phyloP scores from a whole-genome alignment of 2,329 filamentous ascomycete genomes.

The Botrytis byssoidea region DNA sequence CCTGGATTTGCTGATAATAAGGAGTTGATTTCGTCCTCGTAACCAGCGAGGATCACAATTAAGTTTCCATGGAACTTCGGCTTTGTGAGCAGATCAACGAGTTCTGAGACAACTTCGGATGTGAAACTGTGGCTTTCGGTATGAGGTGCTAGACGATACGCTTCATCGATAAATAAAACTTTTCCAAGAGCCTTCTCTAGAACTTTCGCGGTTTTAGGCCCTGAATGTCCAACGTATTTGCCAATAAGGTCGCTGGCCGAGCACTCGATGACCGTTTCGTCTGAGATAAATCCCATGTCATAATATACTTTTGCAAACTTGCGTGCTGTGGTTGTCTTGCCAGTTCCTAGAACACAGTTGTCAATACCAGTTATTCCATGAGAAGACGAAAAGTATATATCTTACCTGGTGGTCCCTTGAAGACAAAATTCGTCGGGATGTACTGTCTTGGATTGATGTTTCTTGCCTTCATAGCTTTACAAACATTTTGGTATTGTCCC shows the following conservation, averaged over 20 bases:
- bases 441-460: constrained; percentile 49
- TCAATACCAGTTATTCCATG: no score
- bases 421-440: constrained; percentile 56
- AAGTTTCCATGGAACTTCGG: constrained; percentile 48
- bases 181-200: constrained; percentile 15
- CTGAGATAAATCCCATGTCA: constrained; percentile 65
- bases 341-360: constrained; percentile 48
- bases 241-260: constrained; percentile 68
- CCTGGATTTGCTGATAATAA: constrained; percentile 52
- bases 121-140: constrained; percentile 61
- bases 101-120: constrained; percentile 74
- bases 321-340: constrained; percentile 69
- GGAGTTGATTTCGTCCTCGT: constrained; percentile 52
- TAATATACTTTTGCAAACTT: constrained; percentile 74
- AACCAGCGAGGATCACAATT: constrained; percentile 54
- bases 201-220: constrained; percentile 3
- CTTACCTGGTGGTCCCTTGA: constrained; percentile 47
- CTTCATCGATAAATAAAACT: constrained; percentile 16
- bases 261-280: constrained; percentile 58
- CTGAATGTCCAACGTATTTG: constrained; percentile 66
- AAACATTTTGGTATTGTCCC: constrained; percentile 47
- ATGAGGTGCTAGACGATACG: constrained; percentile 37
- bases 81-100: constrained; percentile 50
- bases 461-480: constrained; percentile 44
- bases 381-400: no score